Evolutionary conservation across 2,329 filamentous ascomycete species (phyloP), one percentile per base, ranked within the genome.

Genomic region (Cladosporium sp.): DNA sequence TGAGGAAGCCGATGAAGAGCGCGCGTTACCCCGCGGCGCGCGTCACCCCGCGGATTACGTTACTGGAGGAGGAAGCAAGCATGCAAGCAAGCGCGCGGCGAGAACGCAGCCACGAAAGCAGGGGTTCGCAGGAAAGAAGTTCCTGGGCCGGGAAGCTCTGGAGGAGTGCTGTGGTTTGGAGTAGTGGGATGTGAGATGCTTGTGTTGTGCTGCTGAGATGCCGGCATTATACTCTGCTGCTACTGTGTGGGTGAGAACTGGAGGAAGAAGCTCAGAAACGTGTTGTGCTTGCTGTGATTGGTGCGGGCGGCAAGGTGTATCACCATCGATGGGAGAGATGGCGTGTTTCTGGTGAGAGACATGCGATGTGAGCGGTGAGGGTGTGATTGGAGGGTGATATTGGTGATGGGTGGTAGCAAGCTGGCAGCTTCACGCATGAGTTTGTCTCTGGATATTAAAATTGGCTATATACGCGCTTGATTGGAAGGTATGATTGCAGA

Each of bases 331-430:
- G 23, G 23, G 48, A 26, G 51, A 36, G 56, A 36, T 18, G 56
- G 56, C 56, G 56, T 58, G 36, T 58, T 58, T 58, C 36, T 58
- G 56, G 56, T 58, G 56, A 58, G 56, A 58, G 56, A 58, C 56
- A 58, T 46, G 21, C 25, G 25, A n/a, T 57, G 30, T 23, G n/a
- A 32, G 54, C 54, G 32, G 54, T 39, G 23, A 58, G 34, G 34
- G 32, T 28, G 32, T 58, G 56, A 58, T 58, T 58, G 56, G 56
- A 43, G 30, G 54, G 32, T 21, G n/a, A 26, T 36, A 32, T 25
- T 11, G 18, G 32, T 23, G 54, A 57, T 39, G 54, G 30, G 51
- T 30, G 51, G 25, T 13, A 51, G 51, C 51, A 30, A n/a, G n/a
- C n/a, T n/a, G n/a, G 51, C 51, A 28, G 28, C 28, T 7, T 54